phyloP scores from a whole-genome alignment of 495 filamentous ascomycete genomes.

The Daldinia concentrica region DNA sequence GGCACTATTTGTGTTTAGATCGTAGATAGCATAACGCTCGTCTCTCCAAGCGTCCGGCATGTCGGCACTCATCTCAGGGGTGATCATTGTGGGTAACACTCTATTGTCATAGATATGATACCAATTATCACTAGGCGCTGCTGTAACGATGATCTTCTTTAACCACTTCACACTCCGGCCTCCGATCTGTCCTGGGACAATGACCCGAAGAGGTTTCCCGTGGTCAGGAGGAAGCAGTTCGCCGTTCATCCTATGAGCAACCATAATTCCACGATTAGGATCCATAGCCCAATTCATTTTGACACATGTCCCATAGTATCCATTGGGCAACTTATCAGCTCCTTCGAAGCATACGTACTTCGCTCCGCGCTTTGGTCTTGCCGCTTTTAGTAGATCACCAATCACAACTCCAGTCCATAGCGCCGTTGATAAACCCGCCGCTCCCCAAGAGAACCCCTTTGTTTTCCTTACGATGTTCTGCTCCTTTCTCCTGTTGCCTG shows the following conservation, averaged over 20 bases:
- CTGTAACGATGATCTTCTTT: constrained; percentile 82
- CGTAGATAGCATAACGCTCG: constrained; percentile 94
- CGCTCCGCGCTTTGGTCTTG: constrained; percentile 74
- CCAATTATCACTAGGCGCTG: constrained; percentile 88
- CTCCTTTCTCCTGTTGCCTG: constrained; percentile 93
- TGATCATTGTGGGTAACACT: constrained; percentile 88
- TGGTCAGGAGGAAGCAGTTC: constrained; percentile 86
- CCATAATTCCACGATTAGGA: constrained; percentile 83
- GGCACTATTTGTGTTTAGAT: constrained; percentile 88
- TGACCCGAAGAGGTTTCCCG: constrained; percentile 82
- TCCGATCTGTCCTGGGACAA: constrained; percentile 94
- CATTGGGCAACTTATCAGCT: constrained; percentile 89
- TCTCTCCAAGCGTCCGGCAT: constrained; percentile 87
- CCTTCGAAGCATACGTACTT: constrained; percentile 94
- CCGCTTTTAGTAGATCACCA: constrained; percentile 73
- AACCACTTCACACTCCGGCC: constrained; percentile 97
- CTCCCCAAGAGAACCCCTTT: constrained; percentile 96
- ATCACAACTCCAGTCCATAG: constrained; percentile 89
- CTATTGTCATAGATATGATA: constrained; percentile 97
- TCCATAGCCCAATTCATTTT: constrained; percentile 92
- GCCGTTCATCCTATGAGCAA: constrained; percentile 94
- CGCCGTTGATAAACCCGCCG: constrained; percentile 88
- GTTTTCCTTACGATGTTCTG: constrained; percentile 92
- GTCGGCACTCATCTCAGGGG: constrained; percentile 79
- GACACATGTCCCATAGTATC: constrained; percentile 88